Evolutionary conservation across 345 rosid species (phyloP), one percentile per base, ranked within the genome.

Genomic region (Salix koriyanagi): DNA sequence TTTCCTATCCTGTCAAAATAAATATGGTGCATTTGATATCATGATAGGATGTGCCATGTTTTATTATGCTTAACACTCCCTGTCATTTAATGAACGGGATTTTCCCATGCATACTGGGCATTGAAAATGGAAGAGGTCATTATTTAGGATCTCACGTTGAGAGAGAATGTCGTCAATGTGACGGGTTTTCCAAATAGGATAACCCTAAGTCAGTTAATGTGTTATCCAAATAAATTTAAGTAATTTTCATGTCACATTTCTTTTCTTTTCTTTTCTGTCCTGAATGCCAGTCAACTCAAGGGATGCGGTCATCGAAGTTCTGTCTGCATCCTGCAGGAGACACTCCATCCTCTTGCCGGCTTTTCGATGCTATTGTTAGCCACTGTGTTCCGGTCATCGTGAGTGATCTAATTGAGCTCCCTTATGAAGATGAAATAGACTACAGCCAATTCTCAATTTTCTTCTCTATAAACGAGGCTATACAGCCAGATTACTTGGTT

Each of bases 311-410:
- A 30, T 94, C 98, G 5, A 94, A 91, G 75, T 93, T 92, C 83
- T 94, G 98, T 75, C 87, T 94, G 50, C 87, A 91, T 86, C 97
- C 95, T 52, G 97, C 93, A 5, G 97, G 98, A 68, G 98, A 94
- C 68, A 91, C 98, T 18, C 98, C 98, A 67, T 91, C 98, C 48
- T 93, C 98, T 46, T 91, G 95, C 83, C 91, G 97, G 25, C 79
- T 92, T 34, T 94, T 92, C 52, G 97, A 92, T 61, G 98, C 97
- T 34, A 90, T 92, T 67, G 94, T 88, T 75, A 92, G 97, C 83
- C 96, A 91, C 83, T 92, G 98, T 80, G 83, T 92, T 64, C 97
- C 98, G 0, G 94, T 92, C 66, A 88, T 94, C 67, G 87, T 92
- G 79, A 92, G 98, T 34, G 91, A 94, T 82, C 85, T 76, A 67